A percentile compares a stretch with the other conserved stretches of the same genome.
Evolutionary conservation across 2,329 filamentous ascomycete genomes (phyloP).

Genomic region (Helicocarpus griseus): DNA sequence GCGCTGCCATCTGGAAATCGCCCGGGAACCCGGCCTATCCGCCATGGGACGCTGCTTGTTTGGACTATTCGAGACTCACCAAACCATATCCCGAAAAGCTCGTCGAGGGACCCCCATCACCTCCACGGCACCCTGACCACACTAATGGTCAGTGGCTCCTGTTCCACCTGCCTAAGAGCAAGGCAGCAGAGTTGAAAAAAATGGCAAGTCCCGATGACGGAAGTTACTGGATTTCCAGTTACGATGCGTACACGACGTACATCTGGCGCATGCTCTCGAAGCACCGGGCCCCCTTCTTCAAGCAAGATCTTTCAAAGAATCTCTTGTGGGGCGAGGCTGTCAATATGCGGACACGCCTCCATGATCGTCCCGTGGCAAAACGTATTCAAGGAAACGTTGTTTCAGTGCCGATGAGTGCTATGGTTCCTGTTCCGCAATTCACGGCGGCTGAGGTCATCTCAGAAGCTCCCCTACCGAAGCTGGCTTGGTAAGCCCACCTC

Average conservation of each 20-base stretch:
- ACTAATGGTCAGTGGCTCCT: slow-evolving; percentile 20
- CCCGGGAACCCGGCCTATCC: slow-evolving; percentile 20
- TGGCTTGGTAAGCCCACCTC: slow-evolving; percentile 18
- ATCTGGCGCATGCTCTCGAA: slow-evolving; percentile 33
- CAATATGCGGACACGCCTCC: slow-evolving; percentile 31
- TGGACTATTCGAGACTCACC: slow-evolving; percentile 28
- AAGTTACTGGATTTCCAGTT: slow-evolving; percentile 36
- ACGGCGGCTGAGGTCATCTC: slow-evolving; percentile 28
- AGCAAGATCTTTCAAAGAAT: slow-evolving; percentile 19
- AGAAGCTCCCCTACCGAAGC: slow-evolving; percentile 24
- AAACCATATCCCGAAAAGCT: slow-evolving; percentile 19
- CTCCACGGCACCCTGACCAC: slow-evolving; percentile 22
- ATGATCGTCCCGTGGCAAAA: slow-evolving; percentile 21
- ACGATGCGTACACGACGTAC: slow-evolving; percentile 36
- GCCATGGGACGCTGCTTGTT: slow-evolving; percentile 26
- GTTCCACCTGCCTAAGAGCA: slow-evolving; percentile 38
- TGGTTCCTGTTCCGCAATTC: slow-evolving; percentile 18
- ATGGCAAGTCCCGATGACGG: slow-evolving; percentile 26
- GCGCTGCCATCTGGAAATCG: slow-evolving; percentile 19
- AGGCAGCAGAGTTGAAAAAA: slow-evolving; percentile 31
- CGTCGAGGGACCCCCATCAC: slow-evolving; percentile 23
- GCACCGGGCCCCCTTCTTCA: slow-evolving; percentile 26
- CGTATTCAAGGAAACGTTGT: slow-evolving; percentile 32
- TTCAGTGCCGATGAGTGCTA: slow-evolving; percentile 18
- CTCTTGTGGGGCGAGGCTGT: slow-evolving; percentile 30